phyloP scores from a whole-genome alignment of 805 yeast genomes.

The Kodamaea restingae region DNA sequence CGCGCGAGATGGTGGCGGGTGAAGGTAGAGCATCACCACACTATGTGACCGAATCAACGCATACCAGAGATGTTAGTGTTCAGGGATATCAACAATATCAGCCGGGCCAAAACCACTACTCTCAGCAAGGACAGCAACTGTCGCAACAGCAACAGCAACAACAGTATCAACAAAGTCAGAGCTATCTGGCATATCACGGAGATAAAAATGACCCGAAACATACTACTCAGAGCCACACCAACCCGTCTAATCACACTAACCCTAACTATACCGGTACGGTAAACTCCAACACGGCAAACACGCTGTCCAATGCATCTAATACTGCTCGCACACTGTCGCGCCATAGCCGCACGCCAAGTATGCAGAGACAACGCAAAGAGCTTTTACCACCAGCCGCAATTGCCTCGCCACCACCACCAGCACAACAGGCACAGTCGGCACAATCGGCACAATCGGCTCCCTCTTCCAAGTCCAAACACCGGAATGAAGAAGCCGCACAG shows the following conservation, averaged over 20 bases:
- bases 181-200: no score
- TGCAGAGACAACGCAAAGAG: slow-evolving; percentile 1
- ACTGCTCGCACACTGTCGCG: neutral
- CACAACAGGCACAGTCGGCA: neutral
- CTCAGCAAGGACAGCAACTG: slow-evolving; percentile 12
- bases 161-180: slow-evolving; percentile 15
- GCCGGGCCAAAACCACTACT: slow-evolving; percentile 3
- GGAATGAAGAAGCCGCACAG: slow-evolving; percentile 17
- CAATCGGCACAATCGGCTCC: neutral
- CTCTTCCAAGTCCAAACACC: slow-evolving; percentile 6
- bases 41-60: neutral
- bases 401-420: slow-evolving; percentile 5
- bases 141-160: slow-evolving; percentile 7
- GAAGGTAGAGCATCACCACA: slow-evolving; percentile 9
- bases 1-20: slow-evolving; percentile 4
- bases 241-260: neutral
- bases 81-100: slow-evolving; percentile 1
- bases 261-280: no score
- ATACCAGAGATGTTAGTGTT: neutral
- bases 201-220: no score
- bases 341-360: slow-evolving; percentile 2
- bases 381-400: slow-evolving; percentile 6
- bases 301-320: no score
- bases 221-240: no score
- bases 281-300: no score